Conservation (phyloP, 1,284 basidiomycete genomes). For the Papiliotrema fonsecae region DNA sequence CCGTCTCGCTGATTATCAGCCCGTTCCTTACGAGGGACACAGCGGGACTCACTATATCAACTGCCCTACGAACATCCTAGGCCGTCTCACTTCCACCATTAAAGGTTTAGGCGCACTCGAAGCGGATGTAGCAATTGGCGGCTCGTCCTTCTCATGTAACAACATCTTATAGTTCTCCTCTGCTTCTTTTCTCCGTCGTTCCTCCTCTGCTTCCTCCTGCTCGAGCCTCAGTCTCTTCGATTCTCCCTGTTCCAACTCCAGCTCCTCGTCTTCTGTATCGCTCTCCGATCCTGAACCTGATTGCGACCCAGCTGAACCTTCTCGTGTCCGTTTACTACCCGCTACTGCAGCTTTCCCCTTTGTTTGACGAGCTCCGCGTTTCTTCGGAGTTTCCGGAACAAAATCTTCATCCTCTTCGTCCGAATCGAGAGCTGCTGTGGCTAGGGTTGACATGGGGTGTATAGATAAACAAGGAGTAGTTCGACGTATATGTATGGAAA, state of each 20-base stretch:
- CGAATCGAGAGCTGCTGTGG: slow-evolving; percentile 31
- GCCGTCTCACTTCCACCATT: slow-evolving; percentile 36
- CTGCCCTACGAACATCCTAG: slow-evolving; percentile 44
- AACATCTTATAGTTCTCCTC: slow-evolving; percentile 12
- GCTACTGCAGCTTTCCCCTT: not conserved
- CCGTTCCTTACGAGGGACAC: not conserved
- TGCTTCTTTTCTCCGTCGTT: slow-evolving; percentile 19
- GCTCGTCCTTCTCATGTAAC: not conserved
- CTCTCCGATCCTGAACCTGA: slow-evolving; percentile 8
- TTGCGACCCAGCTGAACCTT: slow-evolving; percentile 5
- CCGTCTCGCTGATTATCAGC: slow-evolving; percentile 36
- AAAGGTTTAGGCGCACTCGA: no score
- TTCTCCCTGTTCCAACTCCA: slow-evolving; percentile 16
- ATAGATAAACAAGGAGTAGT: not conserved
- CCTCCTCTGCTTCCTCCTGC: slow-evolving; percentile 13
- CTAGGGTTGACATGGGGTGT: slow-evolving; percentile 36
- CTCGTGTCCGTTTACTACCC: no score
- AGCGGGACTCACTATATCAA: slow-evolving; percentile 35
- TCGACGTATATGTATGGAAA: no score
- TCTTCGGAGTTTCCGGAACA: slow-evolving; percentile 13
- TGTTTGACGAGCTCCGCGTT: not conserved
- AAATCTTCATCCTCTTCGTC: slow-evolving; percentile 36
- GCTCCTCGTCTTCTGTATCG: slow-evolving; percentile 1
- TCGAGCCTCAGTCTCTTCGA: slow-evolving; percentile 11
- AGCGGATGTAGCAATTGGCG: no score